Percentiles rank a stretch among this genome's conserved stretches.
Evolutionary conservation across 805 yeast species (phyloP).

Genomic region (Lipomyces oligophaga): DNA sequence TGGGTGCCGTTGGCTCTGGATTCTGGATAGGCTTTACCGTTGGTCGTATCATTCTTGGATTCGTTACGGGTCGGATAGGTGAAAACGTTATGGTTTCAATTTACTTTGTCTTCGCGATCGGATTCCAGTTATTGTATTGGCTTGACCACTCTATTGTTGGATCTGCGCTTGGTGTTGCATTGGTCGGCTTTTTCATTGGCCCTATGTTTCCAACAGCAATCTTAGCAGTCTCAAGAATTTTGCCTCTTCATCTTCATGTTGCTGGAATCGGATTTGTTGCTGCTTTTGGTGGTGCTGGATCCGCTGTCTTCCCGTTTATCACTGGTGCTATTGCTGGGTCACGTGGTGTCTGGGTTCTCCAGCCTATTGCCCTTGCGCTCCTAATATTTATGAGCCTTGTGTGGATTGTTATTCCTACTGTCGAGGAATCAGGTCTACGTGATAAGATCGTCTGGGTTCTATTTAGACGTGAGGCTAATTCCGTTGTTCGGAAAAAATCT

Average conservation of each 20-base stretch:
- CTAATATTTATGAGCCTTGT: slow-evolving; percentile 12
- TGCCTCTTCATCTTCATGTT: slow-evolving; percentile 60
- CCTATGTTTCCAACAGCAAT: slow-evolving; percentile 73
- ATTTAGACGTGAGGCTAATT: slow-evolving; percentile 3
- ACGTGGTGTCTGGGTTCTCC: slow-evolving; percentile 23
- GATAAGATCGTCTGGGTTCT: slow-evolving; percentile 4
- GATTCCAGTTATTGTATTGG: slow-evolving; percentile 48
- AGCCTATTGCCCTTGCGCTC: slow-evolving; percentile 21
- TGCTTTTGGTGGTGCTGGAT: slow-evolving; percentile 79
- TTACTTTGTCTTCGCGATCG: slow-evolving; percentile 40
- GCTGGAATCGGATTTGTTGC: slow-evolving; percentile 70
- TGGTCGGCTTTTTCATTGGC: slow-evolving; percentile 60
- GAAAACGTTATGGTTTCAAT: slow-evolving; percentile 40
- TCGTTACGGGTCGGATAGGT: slow-evolving; percentile 37
- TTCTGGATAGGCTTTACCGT: slow-evolving; percentile 68
- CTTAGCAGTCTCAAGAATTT: slow-evolving; percentile 55
- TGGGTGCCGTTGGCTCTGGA: slow-evolving; percentile 65
- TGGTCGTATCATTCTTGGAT: slow-evolving; percentile 53
- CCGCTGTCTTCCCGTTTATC: slow-evolving; percentile 67
- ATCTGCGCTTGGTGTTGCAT: slow-evolving; percentile 47
- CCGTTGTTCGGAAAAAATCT: too few relatives aligned
- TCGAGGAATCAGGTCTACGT: slow-evolving; percentile 7
- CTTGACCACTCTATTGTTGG: slow-evolving; percentile 43
- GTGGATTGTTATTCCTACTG: slow-evolving; percentile 20
- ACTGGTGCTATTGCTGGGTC: slow-evolving; percentile 49